Evolutionary conservation across 164 flowering plant genomes (phyloP).

Genomic region (Annona cherimola): DNA sequence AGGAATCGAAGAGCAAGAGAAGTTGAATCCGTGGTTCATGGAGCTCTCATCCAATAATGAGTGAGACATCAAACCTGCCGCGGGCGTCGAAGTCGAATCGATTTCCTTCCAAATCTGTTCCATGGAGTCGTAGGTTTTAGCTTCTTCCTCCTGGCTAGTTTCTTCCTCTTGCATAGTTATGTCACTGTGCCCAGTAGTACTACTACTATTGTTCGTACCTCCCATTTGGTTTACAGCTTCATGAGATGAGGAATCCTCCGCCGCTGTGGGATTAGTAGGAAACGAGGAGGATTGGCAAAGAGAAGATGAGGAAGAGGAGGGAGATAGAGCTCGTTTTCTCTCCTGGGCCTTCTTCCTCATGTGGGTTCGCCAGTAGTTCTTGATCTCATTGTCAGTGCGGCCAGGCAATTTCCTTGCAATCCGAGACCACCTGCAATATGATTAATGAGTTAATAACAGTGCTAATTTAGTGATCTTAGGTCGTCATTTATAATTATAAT

Average conservation of each 20-base stretch:
- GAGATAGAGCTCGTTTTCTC: constrained; percentile 35
- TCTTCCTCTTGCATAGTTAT: constrained; percentile 17
- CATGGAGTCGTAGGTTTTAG: constrained; percentile 46
- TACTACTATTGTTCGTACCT: background rate
- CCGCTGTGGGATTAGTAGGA: constrained; percentile 21
- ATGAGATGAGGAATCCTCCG: constrained; percentile 18
- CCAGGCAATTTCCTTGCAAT: constrained; percentile 90
- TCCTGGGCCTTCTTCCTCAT: constrained; percentile 93
- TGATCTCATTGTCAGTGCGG: constrained; percentile 92
- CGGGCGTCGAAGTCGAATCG: constrained; percentile 26
- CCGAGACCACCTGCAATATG: constrained; percentile 72
- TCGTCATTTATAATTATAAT: too few species aligned
- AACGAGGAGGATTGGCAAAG: constrained; percentile 24
- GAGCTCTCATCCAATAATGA: constrained; percentile 13
- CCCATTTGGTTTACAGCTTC: constrained; percentile 1
- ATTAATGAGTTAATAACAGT: background rate
- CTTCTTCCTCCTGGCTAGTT: constrained; percentile 18
- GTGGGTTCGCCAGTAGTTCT: constrained; percentile 96
- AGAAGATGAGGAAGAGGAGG: constrained; percentile 40
- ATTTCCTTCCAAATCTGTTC: constrained; percentile 97
- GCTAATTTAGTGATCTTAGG: background rate
- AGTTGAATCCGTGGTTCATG: constrained; percentile 28
- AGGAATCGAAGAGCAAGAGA: constrained; percentile 37
- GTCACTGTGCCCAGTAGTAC: background rate
- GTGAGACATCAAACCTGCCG: constrained; percentile 14